Percentiles rank a stretch among this genome's conserved stretches.
Evolutionary conservation across 2,329 filamentous ascomycete species (phyloP).

Genomic region (Trichoderma harzianum): DNA sequence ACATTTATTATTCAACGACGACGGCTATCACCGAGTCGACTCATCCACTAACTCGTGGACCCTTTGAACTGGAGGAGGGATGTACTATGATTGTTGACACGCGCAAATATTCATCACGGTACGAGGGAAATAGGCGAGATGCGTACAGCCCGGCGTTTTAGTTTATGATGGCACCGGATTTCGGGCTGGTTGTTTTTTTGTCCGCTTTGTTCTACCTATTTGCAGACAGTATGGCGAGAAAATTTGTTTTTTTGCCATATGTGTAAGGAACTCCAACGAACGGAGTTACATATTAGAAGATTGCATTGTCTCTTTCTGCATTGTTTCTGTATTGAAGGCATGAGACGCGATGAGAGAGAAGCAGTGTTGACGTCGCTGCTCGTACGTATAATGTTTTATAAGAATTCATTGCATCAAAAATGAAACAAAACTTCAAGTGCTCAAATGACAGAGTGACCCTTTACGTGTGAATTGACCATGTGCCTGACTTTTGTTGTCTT

Average conservation of each 20-base stretch:
- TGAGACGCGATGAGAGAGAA: background rate
- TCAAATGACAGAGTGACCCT: background rate
- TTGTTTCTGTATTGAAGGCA: background rate
- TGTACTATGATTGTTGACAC: slow-evolving; percentile 23
- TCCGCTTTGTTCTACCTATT: background rate
- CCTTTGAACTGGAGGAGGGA: slow-evolving; percentile 9
- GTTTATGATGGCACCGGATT: background rate
- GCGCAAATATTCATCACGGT: slow-evolving; percentile 22
- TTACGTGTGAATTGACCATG: background rate
- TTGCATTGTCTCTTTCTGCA: background rate
- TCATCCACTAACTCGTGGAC: background rate
- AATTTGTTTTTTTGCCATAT: background rate
- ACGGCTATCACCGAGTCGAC: background rate
- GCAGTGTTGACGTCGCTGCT: background rate
- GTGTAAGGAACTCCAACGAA: background rate
- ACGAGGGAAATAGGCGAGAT: slow-evolving; percentile 21
- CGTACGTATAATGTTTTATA: slow-evolving; percentile 1
- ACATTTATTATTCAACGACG: slow-evolving; percentile 1
- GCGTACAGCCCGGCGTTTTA: slow-evolving; percentile 29
- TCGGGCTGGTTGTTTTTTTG: background rate
- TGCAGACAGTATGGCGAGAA: background rate
- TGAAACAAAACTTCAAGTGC: background rate
- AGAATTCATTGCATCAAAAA: background rate
- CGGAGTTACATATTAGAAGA: background rate
- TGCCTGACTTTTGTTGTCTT: background rate